Conservation (phyloP, 805 yeast species). For the Yamadazyma endophytica region DNA sequence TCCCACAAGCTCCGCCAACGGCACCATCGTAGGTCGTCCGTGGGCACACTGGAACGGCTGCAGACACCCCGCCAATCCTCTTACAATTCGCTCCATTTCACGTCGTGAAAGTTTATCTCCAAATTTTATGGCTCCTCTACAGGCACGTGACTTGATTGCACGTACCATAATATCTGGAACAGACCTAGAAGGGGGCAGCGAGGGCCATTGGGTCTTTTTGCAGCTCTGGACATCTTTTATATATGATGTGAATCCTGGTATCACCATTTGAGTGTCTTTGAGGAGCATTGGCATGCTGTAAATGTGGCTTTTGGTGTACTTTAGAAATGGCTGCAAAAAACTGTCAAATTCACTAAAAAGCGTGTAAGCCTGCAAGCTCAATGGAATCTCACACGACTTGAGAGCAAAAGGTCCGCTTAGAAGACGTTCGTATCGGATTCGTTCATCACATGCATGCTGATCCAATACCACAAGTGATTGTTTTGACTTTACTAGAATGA, state of each 20-base stretch:
- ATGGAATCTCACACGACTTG: background rate
- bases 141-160: constrained; percentile 56
- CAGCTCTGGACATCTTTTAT: constrained; percentile 12
- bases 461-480: constrained; percentile 47
- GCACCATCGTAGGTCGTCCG: constrained; percentile 72
- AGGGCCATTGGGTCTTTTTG: too few species aligned
- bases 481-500: constrained; percentile 45
- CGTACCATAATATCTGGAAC: constrained; percentile 53
- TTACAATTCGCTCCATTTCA: constrained; percentile 45
- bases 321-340: constrained; percentile 14
- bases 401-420: constrained; percentile 14
- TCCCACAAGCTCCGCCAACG: constrained; percentile 37
- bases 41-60: constrained; percentile 82
- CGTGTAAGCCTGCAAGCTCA: constrained; percentile 5
- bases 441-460: constrained; percentile 85
- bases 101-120: constrained; percentile 47
- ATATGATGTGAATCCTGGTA: constrained; percentile 11
- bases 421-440: constrained; percentile 56
- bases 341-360: constrained; percentile 10
- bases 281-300: background rate
- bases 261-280: background rate
- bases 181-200: too few species aligned
- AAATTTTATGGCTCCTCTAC: constrained; percentile 68
- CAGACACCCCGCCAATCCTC: constrained; percentile 42
- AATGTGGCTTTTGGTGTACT: constrained; percentile 1